These are phyloP conservation scores for Cyclocybe aegerita DNA, from an alignment of 768 basidiomycete genomes.

Conservation along the genomic window DNA sequence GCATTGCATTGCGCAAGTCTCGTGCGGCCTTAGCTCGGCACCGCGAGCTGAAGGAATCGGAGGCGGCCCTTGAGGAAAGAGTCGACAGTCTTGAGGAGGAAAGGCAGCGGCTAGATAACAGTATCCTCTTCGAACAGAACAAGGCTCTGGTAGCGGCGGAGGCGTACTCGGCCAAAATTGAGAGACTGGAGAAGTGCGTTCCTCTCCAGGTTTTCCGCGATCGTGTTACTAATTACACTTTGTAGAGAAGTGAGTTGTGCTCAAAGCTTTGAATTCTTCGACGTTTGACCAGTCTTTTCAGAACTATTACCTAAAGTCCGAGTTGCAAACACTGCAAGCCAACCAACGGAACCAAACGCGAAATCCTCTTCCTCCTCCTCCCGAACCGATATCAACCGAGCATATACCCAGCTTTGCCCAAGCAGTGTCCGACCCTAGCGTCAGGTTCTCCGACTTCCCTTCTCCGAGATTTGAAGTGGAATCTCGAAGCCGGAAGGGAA, in stretches of 20 bases:
- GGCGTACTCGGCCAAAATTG: slow-evolving; percentile 2
- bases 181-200: slow-evolving; percentile 13
- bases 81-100: not conserved
- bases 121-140: not conserved
- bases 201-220: not conserved
- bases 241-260: slow-evolving; percentile 22
- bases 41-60: slow-evolving; percentile 3
- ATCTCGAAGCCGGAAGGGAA: slow-evolving; percentile 5
- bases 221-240: not conserved
- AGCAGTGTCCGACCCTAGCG: slow-evolving; percentile 18
- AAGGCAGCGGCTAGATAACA: not conserved
- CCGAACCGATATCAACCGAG: slow-evolving; percentile 48
- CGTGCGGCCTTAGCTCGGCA: slow-evolving; percentile 11
- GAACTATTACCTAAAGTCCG: slow-evolving; percentile 22
- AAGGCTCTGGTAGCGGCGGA: not conserved
- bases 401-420: slow-evolving; percentile 41
- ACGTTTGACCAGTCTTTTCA: slow-evolving; percentile 1
- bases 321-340: slow-evolving; percentile 35
- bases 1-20: slow-evolving; percentile 15
- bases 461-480: slow-evolving; percentile 12
- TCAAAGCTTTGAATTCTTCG: not conserved
- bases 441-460: slow-evolving; percentile 12
- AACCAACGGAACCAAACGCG: slow-evolving; percentile 19
- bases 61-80: not conserved
- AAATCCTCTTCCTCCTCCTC: slow-evolving; percentile 60